Evolutionary conservation across 1,284 basidiomycete species (phyloP).

Genomic region (Trametes polyzona): DNA sequence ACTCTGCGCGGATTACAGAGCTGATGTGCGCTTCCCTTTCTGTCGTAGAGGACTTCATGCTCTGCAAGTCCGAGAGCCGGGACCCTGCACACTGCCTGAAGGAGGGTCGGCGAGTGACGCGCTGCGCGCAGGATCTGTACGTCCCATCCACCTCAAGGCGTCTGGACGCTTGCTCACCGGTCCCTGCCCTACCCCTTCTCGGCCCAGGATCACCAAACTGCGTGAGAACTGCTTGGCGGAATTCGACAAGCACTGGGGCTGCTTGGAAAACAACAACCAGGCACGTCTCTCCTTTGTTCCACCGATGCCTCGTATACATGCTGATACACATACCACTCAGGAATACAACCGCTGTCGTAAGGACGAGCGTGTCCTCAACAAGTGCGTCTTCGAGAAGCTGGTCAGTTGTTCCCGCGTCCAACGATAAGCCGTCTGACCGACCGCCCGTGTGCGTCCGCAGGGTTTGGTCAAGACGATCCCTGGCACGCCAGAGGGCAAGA

Average conservation of each 20-base stretch:
- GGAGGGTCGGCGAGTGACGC: conserved; percentile 95
- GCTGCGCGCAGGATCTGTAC: conserved; percentile 94
- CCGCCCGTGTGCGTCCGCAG: conserved; percentile 44
- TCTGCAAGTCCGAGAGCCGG: conserved; percentile 92
- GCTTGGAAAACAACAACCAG: conserved; percentile 96
- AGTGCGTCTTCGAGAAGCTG: conserved; percentile 97
- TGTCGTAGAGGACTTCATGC: conserved; percentile 94
- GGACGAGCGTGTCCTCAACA: conserved; percentile 88
- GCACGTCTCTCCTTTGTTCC: conserved; percentile 46
- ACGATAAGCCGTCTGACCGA: background rate
- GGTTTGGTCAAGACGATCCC: conserved; percentile 94
- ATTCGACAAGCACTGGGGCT: conserved; percentile 95
- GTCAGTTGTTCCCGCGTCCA: conserved; percentile 48
- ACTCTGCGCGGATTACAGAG: background rate
- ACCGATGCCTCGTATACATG: background rate
- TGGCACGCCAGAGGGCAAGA: conserved; percentile 83
- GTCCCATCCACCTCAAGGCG: conserved; percentile 38
- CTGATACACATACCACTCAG: conserved; percentile 44
- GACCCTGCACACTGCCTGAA: conserved; percentile 94
- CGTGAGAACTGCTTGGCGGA: conserved; percentile 89
- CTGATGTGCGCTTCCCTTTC: conserved; percentile 4
- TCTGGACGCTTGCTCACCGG: background rate
- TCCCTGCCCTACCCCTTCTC: background rate
- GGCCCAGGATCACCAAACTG: conserved; percentile 85
- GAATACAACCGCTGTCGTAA: conserved; percentile 92